Percentiles rank a stretch among this genome's conserved stretches.
Conservation (phyloP, 352 stramenopile species). For the Phytopythium ostracodes region DNA sequence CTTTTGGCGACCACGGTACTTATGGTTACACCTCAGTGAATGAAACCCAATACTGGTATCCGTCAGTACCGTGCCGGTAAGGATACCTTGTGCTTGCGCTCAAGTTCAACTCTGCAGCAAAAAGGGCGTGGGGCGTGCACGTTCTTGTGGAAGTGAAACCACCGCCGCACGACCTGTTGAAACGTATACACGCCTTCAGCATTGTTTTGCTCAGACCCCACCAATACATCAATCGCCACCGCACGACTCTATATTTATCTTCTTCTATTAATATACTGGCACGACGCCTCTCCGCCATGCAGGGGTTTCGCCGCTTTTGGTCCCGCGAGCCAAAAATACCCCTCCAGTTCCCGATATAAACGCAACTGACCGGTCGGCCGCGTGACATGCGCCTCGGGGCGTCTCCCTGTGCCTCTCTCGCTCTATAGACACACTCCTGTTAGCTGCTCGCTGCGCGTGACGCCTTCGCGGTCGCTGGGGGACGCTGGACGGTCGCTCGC, state of each 20-base stretch:
- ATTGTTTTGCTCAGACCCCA: background rate
- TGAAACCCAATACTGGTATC: background rate
- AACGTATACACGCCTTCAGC: background rate
- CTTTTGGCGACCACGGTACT: background rate
- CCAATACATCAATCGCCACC: background rate
- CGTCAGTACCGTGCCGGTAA: background rate
- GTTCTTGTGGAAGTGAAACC: constrained; percentile 5
- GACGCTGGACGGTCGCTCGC: background rate
- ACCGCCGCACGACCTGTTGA: background rate
- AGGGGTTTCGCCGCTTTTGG: background rate
- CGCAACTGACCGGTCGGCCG: too few species aligned
- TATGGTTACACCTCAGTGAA: too few species aligned
- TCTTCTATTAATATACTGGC: background rate
- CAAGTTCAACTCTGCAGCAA: constrained; percentile 1
- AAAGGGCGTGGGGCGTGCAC: background rate
- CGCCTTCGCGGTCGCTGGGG: too few species aligned
- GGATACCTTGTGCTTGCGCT: background rate
- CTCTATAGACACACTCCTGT: background rate
- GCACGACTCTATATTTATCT: background rate
- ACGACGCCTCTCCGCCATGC: background rate
- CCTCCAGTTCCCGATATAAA: too few species aligned
- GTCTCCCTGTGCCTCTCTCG: background rate
- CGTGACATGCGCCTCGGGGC: background rate
- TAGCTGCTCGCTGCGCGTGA: too few species aligned
- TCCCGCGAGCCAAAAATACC: background rate